Conservation (phyloP, 2,329 filamentous ascomycete species). For the Scedosporium dehoogii region DNA sequence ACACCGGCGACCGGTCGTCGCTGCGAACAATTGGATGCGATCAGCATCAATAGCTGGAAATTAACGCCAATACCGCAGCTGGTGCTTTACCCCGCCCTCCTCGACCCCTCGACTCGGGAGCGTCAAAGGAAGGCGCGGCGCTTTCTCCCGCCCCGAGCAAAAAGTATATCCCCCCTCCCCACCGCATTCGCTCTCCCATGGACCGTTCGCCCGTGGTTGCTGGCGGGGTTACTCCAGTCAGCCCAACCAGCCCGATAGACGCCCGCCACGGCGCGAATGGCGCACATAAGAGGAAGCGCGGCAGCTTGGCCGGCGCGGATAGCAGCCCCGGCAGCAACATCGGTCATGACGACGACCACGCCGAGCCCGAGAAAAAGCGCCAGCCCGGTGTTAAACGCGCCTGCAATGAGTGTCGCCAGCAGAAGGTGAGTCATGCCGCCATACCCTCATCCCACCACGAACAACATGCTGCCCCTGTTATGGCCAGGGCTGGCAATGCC, state of each 20-base stretch:
- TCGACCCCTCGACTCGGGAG: not conserved
- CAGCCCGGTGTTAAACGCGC: constrained; percentile 66
- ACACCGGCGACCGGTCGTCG: constrained; percentile 3
- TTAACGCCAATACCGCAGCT: not conserved
- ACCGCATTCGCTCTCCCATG: constrained; percentile 25
- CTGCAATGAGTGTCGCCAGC: constrained; percentile 77
- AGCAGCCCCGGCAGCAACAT: constrained; percentile 52
- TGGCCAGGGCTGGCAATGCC: too few relatives aligned
- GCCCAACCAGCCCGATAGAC: constrained; percentile 46
- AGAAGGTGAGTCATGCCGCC: constrained; percentile 53
- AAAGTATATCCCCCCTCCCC: constrained; percentile 9
- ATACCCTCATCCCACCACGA: too few relatives aligned
- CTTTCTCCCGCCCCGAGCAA: constrained; percentile 10
- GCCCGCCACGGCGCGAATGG: constrained; percentile 38
- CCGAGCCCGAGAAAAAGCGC: constrained; percentile 49
- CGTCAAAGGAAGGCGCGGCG: constrained; percentile 6
- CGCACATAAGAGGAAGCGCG: constrained; percentile 48
- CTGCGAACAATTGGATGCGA: not conserved
- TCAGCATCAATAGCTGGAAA: not conserved
- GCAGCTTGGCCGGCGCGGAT: constrained; percentile 35
- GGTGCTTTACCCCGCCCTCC: not conserved
- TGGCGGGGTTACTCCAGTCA: constrained; percentile 38
- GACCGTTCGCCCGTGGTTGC: constrained; percentile 36
- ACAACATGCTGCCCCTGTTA: too few relatives aligned
- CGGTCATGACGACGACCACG: constrained; percentile 46